Evolutionary conservation across 371 early-diverging fungal species (phyloP).

Genomic region (Lichtheimia ornata): DNA sequence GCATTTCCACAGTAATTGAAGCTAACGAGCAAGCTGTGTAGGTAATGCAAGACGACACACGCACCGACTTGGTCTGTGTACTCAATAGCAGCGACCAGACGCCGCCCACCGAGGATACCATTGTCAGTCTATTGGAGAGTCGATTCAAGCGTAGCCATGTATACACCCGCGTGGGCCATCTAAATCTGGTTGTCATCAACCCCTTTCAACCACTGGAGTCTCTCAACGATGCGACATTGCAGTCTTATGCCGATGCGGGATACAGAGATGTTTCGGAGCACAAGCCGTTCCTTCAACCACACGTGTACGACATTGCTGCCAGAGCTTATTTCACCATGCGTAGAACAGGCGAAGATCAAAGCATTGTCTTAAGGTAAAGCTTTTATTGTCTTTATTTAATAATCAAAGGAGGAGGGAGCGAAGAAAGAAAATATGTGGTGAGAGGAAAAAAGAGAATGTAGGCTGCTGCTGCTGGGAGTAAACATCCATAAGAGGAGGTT

Average conservation of each 20-base stretch:
- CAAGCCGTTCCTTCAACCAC: conserved; percentile 50
- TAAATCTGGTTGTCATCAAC: conserved; percentile 62
- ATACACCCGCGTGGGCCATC: conserved; percentile 62
- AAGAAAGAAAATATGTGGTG: conserved; percentile 3
- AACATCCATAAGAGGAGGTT: neutral
- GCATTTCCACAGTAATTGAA: neutral
- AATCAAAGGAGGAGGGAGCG: neutral
- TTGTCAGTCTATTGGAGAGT: conserved; percentile 54
- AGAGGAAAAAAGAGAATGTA: neutral
- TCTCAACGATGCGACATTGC: conserved; percentile 54
- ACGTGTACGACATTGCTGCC: conserved; percentile 66
- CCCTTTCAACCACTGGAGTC: conserved; percentile 56
- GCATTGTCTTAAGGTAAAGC: conserved; percentile 73
- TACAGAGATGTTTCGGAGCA: conserved; percentile 50
- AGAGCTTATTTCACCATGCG: conserved; percentile 78
- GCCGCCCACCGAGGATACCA: conserved; percentile 57
- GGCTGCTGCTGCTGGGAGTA: neutral
- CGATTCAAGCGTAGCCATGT: conserved; percentile 57
- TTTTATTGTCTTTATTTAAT: conserved; percentile 18
- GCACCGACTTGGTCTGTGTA: conserved; percentile 48
- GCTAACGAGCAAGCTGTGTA: neutral
- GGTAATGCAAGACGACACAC: conserved; percentile 51
- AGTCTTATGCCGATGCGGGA: conserved; percentile 58
- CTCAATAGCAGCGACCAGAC: conserved; percentile 28
- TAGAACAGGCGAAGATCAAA: conserved; percentile 82